phyloP scores from a whole-genome alignment of 768 basidiomycete species.

The Leccinum subgranulosum region DNA sequence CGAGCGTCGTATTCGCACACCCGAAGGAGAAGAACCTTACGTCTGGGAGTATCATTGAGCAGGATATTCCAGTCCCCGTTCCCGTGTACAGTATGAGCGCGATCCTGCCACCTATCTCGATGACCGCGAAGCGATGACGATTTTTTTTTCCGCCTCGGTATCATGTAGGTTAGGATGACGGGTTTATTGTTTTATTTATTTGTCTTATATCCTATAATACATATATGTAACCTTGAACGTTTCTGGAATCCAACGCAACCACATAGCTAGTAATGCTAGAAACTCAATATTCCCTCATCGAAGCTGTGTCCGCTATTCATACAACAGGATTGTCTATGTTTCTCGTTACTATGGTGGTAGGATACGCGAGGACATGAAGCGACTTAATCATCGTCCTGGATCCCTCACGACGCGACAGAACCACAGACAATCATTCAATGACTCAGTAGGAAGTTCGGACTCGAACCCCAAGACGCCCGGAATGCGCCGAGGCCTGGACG shows the following conservation, averaged over 20 bases:
- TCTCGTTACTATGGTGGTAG: neutral
- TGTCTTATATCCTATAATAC: neutral
- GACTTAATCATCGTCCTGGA: neutral
- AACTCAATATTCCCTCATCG: neutral
- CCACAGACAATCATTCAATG: neutral
- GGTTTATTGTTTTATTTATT: neutral
- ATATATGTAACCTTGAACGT: neutral
- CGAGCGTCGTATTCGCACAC: neutral
- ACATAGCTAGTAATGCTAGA: neutral
- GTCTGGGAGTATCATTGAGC: neutral
- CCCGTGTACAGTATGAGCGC: neutral
- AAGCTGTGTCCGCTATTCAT: neutral
- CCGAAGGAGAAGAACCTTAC: neutral
- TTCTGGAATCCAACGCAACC: no score
- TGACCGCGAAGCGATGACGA: neutral
- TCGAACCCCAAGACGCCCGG: neutral
- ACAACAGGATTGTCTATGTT: neutral
- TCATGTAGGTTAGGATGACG: neutral
- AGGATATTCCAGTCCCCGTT: neutral
- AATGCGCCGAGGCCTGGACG: neutral
- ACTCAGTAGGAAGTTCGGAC: neutral
- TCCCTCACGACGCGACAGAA: neutral
- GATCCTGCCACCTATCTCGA: neutral
- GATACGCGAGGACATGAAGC: neutral
- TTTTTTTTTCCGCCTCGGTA: neutral